Base-by-base conservation (phyloP, 345 rosid genomes). In the Brassica napus region DNA sequence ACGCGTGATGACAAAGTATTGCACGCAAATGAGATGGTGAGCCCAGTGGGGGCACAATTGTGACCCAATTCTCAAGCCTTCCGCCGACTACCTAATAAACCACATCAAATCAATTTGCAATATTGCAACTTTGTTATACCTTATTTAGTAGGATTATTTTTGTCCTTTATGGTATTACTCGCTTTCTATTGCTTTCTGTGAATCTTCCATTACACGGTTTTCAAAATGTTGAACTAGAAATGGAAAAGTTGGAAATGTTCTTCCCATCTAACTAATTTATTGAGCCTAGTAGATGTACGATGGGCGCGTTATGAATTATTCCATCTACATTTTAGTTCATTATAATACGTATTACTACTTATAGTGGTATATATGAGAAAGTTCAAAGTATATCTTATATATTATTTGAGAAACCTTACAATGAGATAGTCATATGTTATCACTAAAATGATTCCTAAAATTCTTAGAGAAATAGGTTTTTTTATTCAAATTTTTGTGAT, bases 1-100 rank as follows among this genome's bases (percentile, higher is more conserved):
- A 44, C 15, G 60, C 60, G 58, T 57, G 67, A 2, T 78, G 73
- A 58, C 82, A 79, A 79, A 79, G 70, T 73, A 34, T 68, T 26
- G 49, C 64, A 47, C 35, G 65, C 78, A 73, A 74, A 73, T 2
- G 3, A 21, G 55, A 49, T 32, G 57, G 69, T 78, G 77, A 71
- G 47, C 4, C 71, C 64, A 69, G 72, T 15, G 57, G 72, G 28
- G 54, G 62, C 68, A 58, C 54, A 66, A 9, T 9, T 28, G 44
- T 66, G 74, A 37, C 64, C 49, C 49, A 42, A 14, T 26, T 26
- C 3, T 42, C 49, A 42, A 37, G 49, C 11, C 49, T 42, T 12
- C 49, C 8, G n/a, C 49, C 49, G 49, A 42, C 49, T 66, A 59
- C 69, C 73, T 16, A 55, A 18, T 55, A 58, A 72, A 59, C 68